Conservation (phyloP, 148 eudicot species). For the Salicornia ramosissima region DNA sequence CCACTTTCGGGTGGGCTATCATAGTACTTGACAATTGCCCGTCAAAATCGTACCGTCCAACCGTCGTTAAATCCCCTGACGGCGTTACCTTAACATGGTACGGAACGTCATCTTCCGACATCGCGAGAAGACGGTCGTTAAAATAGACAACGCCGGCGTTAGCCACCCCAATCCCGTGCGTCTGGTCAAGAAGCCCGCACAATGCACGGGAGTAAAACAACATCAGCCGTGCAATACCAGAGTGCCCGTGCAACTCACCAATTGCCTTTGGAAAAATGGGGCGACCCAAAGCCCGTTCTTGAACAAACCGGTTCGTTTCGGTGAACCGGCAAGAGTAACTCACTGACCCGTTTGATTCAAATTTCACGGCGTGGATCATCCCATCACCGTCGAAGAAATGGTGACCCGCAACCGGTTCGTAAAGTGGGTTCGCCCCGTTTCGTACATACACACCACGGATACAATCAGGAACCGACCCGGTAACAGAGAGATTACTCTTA, state of each 20-base stretch:
- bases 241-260: conserved; percentile 71
- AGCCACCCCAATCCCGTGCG: conserved; percentile 56
- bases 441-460: conserved; percentile 52
- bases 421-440: conserved; percentile 68
- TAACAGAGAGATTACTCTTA: conserved; percentile 31
- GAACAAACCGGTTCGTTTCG: conserved; percentile 50
- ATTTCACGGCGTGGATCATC: conserved; percentile 60
- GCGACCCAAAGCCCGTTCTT: conserved; percentile 47
- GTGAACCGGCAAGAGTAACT: conserved; percentile 67
- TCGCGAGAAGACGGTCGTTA: conserved; percentile 57
- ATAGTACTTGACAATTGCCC: conserved; percentile 50
- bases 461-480: conserved; percentile 47
- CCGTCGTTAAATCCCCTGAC: conserved; percentile 55
- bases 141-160: conserved; percentile 71
- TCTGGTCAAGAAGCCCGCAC: conserved; percentile 47
- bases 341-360: conserved; percentile 28
- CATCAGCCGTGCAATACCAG: conserved; percentile 48
- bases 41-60: conserved; percentile 46
- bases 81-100: conserved; percentile 55
- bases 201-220: conserved; percentile 54
- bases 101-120: conserved; percentile 81
- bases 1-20: conserved; percentile 85
- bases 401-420: conserved; percentile 59
- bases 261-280: conserved; percentile 72
- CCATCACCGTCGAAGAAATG: conserved; percentile 81